A percentile compares a stretch with the other conserved stretches of the same genome.
Evolutionary conservation across 78 protist species (phyloP).

Genomic region (Dictyostelium firmibasis): DNA sequence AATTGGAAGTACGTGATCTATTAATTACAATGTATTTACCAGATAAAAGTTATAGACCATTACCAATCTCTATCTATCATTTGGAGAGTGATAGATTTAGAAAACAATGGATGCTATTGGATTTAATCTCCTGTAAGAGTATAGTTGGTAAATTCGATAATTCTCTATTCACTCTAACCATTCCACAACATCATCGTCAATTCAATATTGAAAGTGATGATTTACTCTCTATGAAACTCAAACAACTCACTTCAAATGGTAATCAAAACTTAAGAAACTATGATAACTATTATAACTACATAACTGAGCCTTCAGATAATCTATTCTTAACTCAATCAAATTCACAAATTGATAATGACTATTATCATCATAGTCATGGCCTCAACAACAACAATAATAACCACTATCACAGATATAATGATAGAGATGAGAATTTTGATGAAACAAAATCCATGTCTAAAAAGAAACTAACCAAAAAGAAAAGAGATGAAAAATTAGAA

Average conservation of each 20-base stretch:
- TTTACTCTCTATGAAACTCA: background rate
- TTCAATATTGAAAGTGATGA: background rate
- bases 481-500: slow-evolving; percentile 16
- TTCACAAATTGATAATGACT: background rate
- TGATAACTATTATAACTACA: background rate
- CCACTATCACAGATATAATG: background rate
- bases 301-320: background rate
- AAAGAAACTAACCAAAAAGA: background rate
- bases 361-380: background rate
- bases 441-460: background rate
- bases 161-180: slow-evolving; percentile 26
- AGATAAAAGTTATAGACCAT: slow-evolving; percentile 48
- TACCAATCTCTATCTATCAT: slow-evolving; percentile 40
- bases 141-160: slow-evolving; percentile 72
- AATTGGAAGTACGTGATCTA: slow-evolving; percentile 40
- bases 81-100: slow-evolving; percentile 54
- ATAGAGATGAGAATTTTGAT: background rate
- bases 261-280: background rate
- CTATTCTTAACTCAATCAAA: background rate
- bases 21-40: slow-evolving; percentile 47
- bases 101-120: slow-evolving; percentile 70
- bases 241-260: background rate
- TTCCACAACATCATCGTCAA: slow-evolving; percentile 50
- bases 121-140: slow-evolving; percentile 30
- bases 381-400: background rate